phyloP scores from a whole-genome alignment of 1,284 basidiomycete species.

The Spongiforma sp. region DNA sequence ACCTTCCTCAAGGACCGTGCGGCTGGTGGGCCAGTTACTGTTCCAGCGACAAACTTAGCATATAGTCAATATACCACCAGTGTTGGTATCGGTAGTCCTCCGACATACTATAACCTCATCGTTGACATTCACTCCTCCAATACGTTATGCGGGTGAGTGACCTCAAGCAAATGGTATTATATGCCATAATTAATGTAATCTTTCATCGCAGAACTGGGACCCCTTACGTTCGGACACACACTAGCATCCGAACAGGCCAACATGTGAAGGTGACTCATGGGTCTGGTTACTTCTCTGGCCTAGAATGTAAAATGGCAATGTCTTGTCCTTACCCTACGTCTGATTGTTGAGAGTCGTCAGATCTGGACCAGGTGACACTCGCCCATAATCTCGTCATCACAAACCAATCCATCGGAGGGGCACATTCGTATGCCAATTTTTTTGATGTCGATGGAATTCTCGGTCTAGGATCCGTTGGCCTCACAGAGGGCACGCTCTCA shows the following conservation, averaged over 20 bases:
- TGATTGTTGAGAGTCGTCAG: neutral
- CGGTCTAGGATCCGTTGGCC: constrained; percentile 29
- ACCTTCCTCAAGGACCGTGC: neutral
- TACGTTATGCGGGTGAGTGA: constrained; percentile 36
- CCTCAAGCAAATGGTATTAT: neutral
- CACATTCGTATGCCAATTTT: constrained; percentile 15
- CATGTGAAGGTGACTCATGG: neutral
- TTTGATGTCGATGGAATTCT: constrained; percentile 26
- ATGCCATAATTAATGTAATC: neutral
- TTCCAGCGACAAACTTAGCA: constrained; percentile 19
- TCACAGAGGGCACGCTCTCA: constrained; percentile 20
- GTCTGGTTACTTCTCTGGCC: neutral
- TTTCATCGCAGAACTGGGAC: neutral
- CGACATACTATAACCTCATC: constrained; percentile 27
- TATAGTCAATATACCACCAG: constrained; percentile 24
- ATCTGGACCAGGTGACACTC: constrained; percentile 23
- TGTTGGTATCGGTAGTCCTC: constrained; percentile 30
- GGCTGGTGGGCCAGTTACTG: neutral
- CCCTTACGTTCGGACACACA: neutral
- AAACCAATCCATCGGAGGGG: constrained; percentile 33
- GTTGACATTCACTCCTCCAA: constrained; percentile 40
- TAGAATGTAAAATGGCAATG: neutral
- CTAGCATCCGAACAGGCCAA: neutral
- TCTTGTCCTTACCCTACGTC: neutral
- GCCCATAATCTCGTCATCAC: constrained; percentile 21